Evolutionary conservation across 2,329 filamentous ascomycete genomes (phyloP), one percentile per base, ranked within the genome.

Genomic region (Talaromyces sp.): DNA sequence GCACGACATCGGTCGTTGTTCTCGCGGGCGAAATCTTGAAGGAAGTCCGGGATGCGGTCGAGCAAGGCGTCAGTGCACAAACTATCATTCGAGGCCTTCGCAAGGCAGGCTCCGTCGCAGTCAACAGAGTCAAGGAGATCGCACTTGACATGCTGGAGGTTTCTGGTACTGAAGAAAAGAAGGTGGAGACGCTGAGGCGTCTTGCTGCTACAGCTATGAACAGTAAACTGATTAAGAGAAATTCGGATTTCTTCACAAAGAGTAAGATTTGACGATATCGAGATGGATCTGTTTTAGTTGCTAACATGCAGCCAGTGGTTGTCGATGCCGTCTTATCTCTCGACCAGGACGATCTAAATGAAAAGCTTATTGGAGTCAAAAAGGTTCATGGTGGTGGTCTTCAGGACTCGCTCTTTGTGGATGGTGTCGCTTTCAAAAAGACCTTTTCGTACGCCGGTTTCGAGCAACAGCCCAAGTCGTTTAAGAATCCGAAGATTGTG

Each of bases 81-180:
- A 92, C 92, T 65, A 97, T 99, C 77, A 91, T 98, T 78, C 99
- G 98, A 84, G 94, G 92, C 63, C 81, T 99, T 75, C 86, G 95
- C 79, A 91, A 89, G 81, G 91, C 94, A 9, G 91, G 89, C 57
- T 82, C 85, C 67, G 91, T 98, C 87, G 94, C 95, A 18, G 92
- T 98, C 76, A 98, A 98, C 84, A 98, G 97, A 84, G 89, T 99
- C 77, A 96, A 96, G 85, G 95, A 99, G 81, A 96, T 99, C 76
- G 90, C 93, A 55, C 87, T 98, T 68, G 76, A 78, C 63, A 75
- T 76, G 67, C 72, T 76, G 53, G 88, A 88, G 79, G 93, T 92
- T 60, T 85, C 87, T 75, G 86, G 83, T 63, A 94, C 90, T 79
- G 92, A 96, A 78, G 86, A 85, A 65, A 96, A 94, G 81, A 90